Base-by-base conservation (phyloP, 1,284 basidiomycete genomes). In the Malassezia slooffiae region DNA sequence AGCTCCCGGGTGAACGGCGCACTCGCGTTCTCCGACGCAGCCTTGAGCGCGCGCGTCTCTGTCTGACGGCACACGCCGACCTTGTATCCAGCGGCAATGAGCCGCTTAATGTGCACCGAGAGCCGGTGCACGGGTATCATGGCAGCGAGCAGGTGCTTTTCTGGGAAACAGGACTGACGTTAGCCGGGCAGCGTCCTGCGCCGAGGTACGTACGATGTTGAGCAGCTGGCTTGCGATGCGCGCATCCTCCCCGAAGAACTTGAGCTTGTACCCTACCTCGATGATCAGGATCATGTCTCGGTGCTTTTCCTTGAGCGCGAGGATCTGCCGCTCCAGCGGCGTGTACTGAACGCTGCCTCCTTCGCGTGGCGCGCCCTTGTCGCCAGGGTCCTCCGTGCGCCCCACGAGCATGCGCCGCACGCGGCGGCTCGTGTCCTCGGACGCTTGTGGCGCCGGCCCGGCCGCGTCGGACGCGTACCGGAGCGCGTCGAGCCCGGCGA, bases 11-110 rank as follows among this genome's bases (percentile, higher is more conserved):
- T 79, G 60, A 97, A 97, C 0, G 85, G 80, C 9, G 52, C 55
- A 20, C 52, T 50, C 3, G 57, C 55, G 24, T 61, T 58, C n/a
- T 55, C 54, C 15, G 51, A 48, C 3, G 77, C 80, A 68, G 90
- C 93, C 73, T 97, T 96, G 41, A 97, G 75, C 0, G 91, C 91
- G 0, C 91, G 86, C 0, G 91, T 96, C 72, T 97, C 91, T 21
- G 55, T 57, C 70, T 96, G 91, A n/a, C 81, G 77, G 1, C 93
- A 81, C 10, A 97, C 80, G 9, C 91, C 91, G 37, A 97, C 77
- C 79, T 87, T 85, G 52, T 62, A 49, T 0, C 90, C 90, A 41
- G 81, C 78, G 1, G 83, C 81, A 31, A 96, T 76, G 24, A 96
- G 75, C 54, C 85, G 89, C 31, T 58, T 65, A 36, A 93, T 75